Evolutionary conservation across 1,284 basidiomycete genomes (phyloP), one percentile per base, ranked within the genome.

Genomic region (Hortiboletus rubellus): DNA sequence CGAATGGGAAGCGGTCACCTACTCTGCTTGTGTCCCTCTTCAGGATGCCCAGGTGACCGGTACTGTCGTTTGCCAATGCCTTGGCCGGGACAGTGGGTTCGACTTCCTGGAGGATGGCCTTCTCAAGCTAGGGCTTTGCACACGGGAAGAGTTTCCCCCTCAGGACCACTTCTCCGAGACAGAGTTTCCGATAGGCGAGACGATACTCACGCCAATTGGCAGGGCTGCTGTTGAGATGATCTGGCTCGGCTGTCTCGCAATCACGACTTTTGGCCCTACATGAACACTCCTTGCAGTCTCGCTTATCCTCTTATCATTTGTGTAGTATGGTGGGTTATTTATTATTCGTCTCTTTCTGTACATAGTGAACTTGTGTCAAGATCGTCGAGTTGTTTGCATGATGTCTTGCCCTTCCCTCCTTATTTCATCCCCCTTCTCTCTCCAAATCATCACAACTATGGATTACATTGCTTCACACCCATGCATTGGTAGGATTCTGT

Each of bases 171-270:
- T 18, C 15, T 63, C 63, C 50, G 80, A 82, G 56, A 76, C 76
- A 51, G 75, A 73, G 18, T 74, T 76, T 46, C 67, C 68, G 17
- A 72, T 77, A 47, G 74, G 77, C 51, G 69, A 69, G 43, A 66
- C 48, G 59, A 59, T 52, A 52, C 74, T 89, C 60, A 92, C 86
- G 9, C 83, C 87, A 1, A 82, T 92, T 51, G 90, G 90, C 36
- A 79, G 82, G 58, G 87, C 91, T 3, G 86, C 84, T 24, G 78
- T 90, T 60, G 90, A 92, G 76, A 89, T 92, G 87, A 85, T 85
- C 27, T 92, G 89, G 87, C 76, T 89, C 46, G 91, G 89, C 11
- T 85, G 85, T 57, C 78, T 92, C 67, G 87, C 90, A 10, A 77
- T 92, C 57, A 87, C 85, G 57, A 88, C 86, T 60, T 91, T 90